Evolutionary conservation across 2,329 filamentous ascomycete species (phyloP).

Genomic region (Calonectria pseudoturangicola): DNA sequence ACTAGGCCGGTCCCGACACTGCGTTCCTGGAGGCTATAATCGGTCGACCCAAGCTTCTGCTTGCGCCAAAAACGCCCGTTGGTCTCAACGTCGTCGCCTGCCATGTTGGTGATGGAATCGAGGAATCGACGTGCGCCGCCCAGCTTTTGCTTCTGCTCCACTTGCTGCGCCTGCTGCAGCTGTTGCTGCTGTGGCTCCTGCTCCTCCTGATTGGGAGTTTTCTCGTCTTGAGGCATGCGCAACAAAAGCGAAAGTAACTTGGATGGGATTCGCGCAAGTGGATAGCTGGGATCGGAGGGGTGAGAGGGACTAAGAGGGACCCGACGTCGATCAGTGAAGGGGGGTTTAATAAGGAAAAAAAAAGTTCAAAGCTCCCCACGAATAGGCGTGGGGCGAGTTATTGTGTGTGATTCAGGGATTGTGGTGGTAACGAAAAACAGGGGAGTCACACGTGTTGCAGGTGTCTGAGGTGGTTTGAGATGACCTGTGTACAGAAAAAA

Average conservation of each 20-base stretch:
- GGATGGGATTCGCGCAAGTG: conserved; percentile 9
- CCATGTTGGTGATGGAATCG: conserved; percentile 46
- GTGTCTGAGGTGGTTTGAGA: neutral
- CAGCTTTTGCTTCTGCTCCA: conserved; percentile 32
- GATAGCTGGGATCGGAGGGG: neutral
- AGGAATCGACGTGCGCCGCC: conserved; percentile 28
- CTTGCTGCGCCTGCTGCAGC: conserved; percentile 27
- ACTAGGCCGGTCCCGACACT: conserved; percentile 41
- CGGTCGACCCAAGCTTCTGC: conserved; percentile 54
- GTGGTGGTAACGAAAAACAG: conserved; percentile 2
- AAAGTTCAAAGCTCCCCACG: conserved; percentile 7
- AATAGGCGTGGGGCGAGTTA: conserved; percentile 15
- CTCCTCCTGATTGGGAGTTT: conserved; percentile 10
- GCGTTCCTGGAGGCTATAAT: conserved; percentile 55
- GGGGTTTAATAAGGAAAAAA: neutral
- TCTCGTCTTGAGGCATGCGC: conserved; percentile 33
- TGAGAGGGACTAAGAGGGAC: neutral
- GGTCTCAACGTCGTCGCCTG: conserved; percentile 40
- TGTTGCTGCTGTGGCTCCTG: conserved; percentile 34
- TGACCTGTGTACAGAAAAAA: neutral
- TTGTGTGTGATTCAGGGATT: conserved; percentile 13
- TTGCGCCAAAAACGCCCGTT: conserved; percentile 57
- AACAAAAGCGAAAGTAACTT: neutral
- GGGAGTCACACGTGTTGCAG: conserved; percentile 1
- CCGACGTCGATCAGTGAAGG: conserved; percentile 5